Evolutionary conservation across 192 early-diverging fungal genomes (phyloP), one percentile per base, ranked within the genome.

Genomic region (Coemansia sp.): DNA sequence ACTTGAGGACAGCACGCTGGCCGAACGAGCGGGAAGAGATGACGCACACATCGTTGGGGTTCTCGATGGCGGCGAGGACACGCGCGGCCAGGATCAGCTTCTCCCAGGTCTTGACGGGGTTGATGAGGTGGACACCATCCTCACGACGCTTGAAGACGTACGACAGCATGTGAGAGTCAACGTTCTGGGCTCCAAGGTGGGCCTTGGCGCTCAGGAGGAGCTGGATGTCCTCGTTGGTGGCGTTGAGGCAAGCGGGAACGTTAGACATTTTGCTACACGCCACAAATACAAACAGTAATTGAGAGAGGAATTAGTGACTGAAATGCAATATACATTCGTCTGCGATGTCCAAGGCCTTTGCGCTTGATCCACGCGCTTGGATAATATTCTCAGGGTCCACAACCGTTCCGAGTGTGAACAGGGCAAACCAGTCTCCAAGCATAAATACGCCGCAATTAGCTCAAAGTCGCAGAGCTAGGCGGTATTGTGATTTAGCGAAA

Each of bases 21-120:
- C 97, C 98, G 81, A 92, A 97, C 68, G 94, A 87, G 84, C 95
- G 94, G 80, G 96, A 91, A 80, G 97, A 95, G 85, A 99, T 95
- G 69, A 98, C 94, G 85, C 90, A 91, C 64, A 99, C 93, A 78
- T 99, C 98, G 55, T 93, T 90, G 66, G 95, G 95, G 90, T 99
- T 98, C 88, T 98, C 97, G 71, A 99, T 93, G 84, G 97, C 90
- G 62, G 94, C 94, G 71, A 99, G 95, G 86, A 98, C 90, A 87
- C 98, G 95, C 70, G 98, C 97, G 75, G 98, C 98, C 66, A 99
- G 86, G 45, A 98, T 89, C 59, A 99, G 84, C 93, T 99, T 99
- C 89, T 98, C 98, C 94, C 96, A 99, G 85, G 98, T 99, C 92
- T 99, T 99, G 75, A 92, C 94, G 61, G 96, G 89, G 92, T 99